Evolutionary conservation across 1,284 basidiomycete genomes (phyloP).

Genomic region (Pseudozyma thailandica): DNA sequence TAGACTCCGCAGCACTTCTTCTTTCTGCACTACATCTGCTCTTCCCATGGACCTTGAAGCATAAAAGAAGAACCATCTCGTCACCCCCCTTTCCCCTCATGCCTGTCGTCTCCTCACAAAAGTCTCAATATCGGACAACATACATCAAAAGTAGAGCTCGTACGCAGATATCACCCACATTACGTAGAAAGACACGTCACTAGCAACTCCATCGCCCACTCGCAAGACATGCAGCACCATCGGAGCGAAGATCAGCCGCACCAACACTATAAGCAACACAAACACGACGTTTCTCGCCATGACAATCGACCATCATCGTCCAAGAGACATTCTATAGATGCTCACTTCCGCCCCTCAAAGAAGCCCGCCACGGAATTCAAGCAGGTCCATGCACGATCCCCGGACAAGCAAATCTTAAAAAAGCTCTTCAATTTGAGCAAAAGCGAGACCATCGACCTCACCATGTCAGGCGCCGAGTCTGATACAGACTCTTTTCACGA

Average conservation of each 20-base stretch:
- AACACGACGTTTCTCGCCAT: neutral
- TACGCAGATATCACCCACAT: too few relatives aligned
- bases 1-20: neutral
- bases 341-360: neutral
- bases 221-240: too few relatives aligned
- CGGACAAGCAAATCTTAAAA: neutral
- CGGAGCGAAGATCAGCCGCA: too few relatives aligned
- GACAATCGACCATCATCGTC: neutral
- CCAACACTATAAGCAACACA: too few relatives aligned
- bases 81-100: neutral
- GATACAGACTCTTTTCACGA: conserved; percentile 15
- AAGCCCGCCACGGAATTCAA: neutral
- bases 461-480: conserved; percentile 11
- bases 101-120: neutral
- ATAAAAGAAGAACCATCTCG: neutral
- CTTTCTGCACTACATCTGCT: neutral
- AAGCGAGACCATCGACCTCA: conserved; percentile 5
- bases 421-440: conserved; percentile 1
- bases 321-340: neutral
- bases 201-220: too few relatives aligned
- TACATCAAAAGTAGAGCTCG: too few relatives aligned
- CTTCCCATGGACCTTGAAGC: neutral
- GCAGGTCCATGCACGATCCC: neutral
- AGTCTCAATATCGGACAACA: neutral
- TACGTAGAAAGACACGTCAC: too few relatives aligned